Evolutionary conservation across 352 stramenopile species (phyloP), one percentile per base, ranked within the genome.

Genomic region (Pythium aristosporum): DNA sequence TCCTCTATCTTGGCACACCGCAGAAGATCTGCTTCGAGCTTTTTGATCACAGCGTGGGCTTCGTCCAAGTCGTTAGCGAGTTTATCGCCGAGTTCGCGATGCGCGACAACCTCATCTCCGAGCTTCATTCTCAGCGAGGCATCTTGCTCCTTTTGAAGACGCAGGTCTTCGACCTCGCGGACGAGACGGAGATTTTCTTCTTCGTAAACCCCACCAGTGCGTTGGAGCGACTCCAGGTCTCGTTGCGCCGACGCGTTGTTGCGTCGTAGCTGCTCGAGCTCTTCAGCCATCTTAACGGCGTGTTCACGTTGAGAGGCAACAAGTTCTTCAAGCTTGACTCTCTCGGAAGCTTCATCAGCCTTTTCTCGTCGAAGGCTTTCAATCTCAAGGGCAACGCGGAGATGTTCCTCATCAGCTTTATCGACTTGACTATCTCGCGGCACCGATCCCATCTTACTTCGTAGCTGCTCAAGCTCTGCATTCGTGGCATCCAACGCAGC

Each of bases 21-120:
- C 53, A 37, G 9, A 1, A 69, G 12, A 25, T 71, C 57, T 10
- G 43, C 41, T 39, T 71, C 50, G n/a, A 72, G 21, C 32, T 63
- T 68, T 20, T 69, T 56, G 36, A 59, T 57, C 11, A 55, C 41
- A 18, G 55, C 41, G 9, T 34, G 47, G 3, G 63, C 46, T 52
- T 48, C 48, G 11, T 21, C 42, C 11, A 69, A 42, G 15, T 69
- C 63, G 0, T 52, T 52, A 16, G 54, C 21, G 5, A 61, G 21
- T 5, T 23, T 57, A 13, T 30, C 2, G 30, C 16, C 2, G 44
- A 13, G 37, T 36, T 74, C 63, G 28, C 50, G 57, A 20, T 74
- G 71, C 30, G 37, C 63, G 1, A 44, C 37, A 37, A 85, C 23
- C 20, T 79, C 71, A 47, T 79, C 61, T 60, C 80, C 63, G 15